Evolutionary conservation across 73 alveolate species (phyloP).

Genomic region (Paramecium pentaurelia): DNA sequence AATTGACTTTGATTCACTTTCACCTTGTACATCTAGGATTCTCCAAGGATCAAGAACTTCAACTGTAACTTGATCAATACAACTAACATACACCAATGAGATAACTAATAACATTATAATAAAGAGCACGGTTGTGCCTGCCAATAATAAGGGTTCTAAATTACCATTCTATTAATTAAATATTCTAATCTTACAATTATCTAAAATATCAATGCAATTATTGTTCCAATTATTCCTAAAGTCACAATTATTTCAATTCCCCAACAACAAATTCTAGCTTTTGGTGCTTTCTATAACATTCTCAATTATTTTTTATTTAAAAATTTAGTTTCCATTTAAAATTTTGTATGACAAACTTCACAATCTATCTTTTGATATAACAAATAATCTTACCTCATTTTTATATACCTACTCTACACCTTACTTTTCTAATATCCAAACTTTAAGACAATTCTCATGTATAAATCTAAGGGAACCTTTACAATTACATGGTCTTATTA

Average conservation of each 20-base stretch:
- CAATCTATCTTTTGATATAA: not conserved
- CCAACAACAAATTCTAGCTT: not conserved
- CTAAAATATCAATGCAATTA: not conserved
- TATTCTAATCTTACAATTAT: not conserved
- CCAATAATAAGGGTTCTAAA: not conserved
- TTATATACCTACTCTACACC: not conserved
- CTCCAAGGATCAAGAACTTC: not conserved
- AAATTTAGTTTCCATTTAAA: not conserved
- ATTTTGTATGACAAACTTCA: not conserved
- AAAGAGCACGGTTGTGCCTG: not conserved
- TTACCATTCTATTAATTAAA: not conserved
- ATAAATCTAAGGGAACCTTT: not conserved
- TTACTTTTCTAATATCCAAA: constrained; percentile 47
- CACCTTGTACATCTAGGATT: not conserved
- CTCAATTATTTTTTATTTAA: not conserved
- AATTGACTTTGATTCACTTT: not conserved
- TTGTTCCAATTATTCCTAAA: not conserved
- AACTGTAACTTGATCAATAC: not conserved
- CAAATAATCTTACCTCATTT: not conserved
- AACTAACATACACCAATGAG: not conserved
- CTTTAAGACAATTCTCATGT: constrained; percentile 49
- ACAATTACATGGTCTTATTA: constrained; percentile 51
- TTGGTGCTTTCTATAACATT: not conserved
- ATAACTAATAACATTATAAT: not conserved
- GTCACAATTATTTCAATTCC: not conserved